Percentiles rank a stretch among this genome's conserved stretches.
phyloP scores from a whole-genome alignment of 208 protist genomes.

The Herpetomonas muscarum region DNA sequence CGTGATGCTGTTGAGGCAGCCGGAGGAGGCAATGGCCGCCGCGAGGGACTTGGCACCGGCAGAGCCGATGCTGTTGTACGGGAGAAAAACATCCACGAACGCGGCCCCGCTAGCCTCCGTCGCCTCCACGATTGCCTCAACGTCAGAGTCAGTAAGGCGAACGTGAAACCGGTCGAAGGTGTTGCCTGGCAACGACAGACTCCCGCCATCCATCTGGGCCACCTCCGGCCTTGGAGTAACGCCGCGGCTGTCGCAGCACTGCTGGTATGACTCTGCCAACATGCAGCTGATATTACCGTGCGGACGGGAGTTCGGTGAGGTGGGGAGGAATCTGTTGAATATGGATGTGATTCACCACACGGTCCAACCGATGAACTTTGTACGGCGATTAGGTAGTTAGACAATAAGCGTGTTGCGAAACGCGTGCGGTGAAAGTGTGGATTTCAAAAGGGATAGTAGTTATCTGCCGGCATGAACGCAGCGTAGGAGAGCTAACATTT shows the following conservation, averaged over 20 bases:
- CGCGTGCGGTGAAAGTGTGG: too few relatives aligned
- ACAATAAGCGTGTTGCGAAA: too few relatives aligned
- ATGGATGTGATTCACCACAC: too few relatives aligned
- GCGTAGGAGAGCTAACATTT: too few relatives aligned
- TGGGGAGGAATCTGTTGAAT: too few relatives aligned
- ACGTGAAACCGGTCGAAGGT: constrained; percentile 50
- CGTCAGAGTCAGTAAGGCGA: constrained; percentile 55
- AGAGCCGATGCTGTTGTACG: constrained; percentile 65
- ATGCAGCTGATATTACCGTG: too few relatives aligned
- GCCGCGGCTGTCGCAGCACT: constrained; percentile 29
- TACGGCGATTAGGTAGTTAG: too few relatives aligned
- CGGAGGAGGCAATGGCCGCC: constrained; percentile 22
- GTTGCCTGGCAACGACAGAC: constrained; percentile 47
- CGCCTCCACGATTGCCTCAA: constrained; percentile 34
- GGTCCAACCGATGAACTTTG: too few relatives aligned
- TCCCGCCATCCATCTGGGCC: constrained; percentile 14
- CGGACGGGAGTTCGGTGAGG: too few relatives aligned
- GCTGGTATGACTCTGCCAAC: constrained; percentile 50
- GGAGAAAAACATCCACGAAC: constrained; percentile 39
- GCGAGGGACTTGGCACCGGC: constrained; percentile 37
- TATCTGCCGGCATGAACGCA: too few relatives aligned
- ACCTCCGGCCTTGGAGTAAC: constrained; percentile 41
- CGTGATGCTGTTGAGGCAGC: constrained; percentile 26
- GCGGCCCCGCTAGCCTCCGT: constrained; percentile 13
- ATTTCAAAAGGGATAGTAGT: too few relatives aligned